phyloP scores from a whole-genome alignment of 176 grass and related monocot species.

The Guadua angustifolia region DNA sequence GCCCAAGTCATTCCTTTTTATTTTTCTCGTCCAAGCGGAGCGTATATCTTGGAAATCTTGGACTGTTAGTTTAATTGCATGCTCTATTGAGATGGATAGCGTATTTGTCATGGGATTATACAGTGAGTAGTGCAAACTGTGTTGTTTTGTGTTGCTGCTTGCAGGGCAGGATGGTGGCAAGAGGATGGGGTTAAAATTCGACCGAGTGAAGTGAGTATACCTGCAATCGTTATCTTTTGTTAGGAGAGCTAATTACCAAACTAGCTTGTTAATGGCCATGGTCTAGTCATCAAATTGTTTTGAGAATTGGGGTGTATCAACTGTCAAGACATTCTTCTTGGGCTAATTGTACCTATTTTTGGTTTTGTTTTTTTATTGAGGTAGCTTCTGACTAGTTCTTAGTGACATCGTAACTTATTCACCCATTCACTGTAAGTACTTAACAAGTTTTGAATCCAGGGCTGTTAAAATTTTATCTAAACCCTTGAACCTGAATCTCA shows the following conservation, averaged over 20 bases:
- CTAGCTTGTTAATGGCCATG: neutral
- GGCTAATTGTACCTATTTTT: neutral
- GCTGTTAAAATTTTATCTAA: neutral
- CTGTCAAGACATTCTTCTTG: neutral
- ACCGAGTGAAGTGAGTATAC: conserved; percentile 62
- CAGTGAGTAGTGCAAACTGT: neutral
- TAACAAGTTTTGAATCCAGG: neutral
- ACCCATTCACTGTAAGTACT: neutral
- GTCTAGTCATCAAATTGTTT: neutral
- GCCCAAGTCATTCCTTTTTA: neutral
- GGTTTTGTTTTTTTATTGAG: too few species aligned
- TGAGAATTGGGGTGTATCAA: neutral
- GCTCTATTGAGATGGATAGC: neutral
- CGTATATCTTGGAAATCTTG: neutral
- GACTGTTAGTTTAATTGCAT: neutral
- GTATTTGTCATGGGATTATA: neutral
- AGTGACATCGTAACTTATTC: neutral
- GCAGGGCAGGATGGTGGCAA: conserved; percentile 68
- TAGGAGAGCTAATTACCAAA: neutral
- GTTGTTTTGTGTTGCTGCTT: neutral
- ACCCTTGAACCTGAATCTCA: neutral
- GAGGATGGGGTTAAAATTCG: conserved; percentile 79
- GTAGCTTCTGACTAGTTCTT: neutral
- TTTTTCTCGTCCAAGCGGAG: neutral
- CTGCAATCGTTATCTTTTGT: neutral